Evolutionary conservation across 2,329 filamentous ascomycete genomes (phyloP).

Genomic region (Fusarium sublunatum): DNA sequence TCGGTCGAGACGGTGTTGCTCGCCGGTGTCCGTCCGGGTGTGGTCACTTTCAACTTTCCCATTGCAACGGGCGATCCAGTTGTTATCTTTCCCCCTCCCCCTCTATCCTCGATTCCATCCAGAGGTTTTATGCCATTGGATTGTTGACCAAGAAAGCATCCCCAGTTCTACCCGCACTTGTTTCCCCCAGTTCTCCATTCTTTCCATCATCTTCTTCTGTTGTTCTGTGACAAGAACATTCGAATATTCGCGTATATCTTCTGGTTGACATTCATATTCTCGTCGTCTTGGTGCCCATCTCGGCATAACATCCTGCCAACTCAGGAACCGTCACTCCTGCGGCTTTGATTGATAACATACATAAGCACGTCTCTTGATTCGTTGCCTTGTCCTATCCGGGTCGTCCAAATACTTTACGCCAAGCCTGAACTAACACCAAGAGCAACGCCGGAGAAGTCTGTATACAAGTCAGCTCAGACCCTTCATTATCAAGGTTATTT

Average conservation of each 20-base stretch:
- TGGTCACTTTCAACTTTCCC: slow-evolving; percentile 38
- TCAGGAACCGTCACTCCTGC: slow-evolving; percentile 15
- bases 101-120: slow-evolving; percentile 17
- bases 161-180: slow-evolving; percentile 36
- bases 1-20: slow-evolving; percentile 35
- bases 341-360: slow-evolving; percentile 41
- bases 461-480: slow-evolving; percentile 20
- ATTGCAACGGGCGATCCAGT: slow-evolving; percentile 36
- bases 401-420: slow-evolving; percentile 29
- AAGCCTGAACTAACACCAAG: slow-evolving; percentile 20
- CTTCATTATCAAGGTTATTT: slow-evolving; percentile 36
- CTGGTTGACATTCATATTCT: neutral
- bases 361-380: slow-evolving; percentile 24
- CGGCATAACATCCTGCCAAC: slow-evolving; percentile 22
- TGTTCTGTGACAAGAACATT: slow-evolving; percentile 15
- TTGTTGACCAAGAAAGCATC: slow-evolving; percentile 8
- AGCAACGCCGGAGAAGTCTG: slow-evolving; percentile 11
- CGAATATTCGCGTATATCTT: slow-evolving; percentile 6
- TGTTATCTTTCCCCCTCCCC: slow-evolving; percentile 37
- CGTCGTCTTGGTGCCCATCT: neutral
- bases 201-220: slow-evolving; percentile 33
- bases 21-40: slow-evolving; percentile 20
- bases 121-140: neutral
- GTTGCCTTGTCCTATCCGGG: slow-evolving; percentile 30
- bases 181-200: slow-evolving; percentile 40